Evolutionary conservation across 1,284 basidiomycete genomes (phyloP), one percentile per base, ranked within the genome.

Genomic region (Malassezia pachydermatis): DNA sequence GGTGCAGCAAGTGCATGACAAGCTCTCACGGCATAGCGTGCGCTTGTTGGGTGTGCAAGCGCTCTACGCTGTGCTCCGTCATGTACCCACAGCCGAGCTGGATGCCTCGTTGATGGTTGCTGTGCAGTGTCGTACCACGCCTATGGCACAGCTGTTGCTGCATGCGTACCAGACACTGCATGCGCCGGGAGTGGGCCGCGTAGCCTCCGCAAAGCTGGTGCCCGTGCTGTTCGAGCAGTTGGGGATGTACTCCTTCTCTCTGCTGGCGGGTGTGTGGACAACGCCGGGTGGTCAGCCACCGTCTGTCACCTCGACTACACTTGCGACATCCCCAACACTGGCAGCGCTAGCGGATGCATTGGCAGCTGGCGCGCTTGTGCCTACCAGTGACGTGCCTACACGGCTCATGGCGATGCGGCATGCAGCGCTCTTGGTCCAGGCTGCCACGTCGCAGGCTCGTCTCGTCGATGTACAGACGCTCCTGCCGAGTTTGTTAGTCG

Each of bases 381-480:
- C 77, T 46, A 74, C 90, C 3, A 79, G 79, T 45, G 80, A 84
- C 17, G 82, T 83, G 45, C 76, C 82, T 0, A 75, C 95, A n/a
- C 75, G 82, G 1, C 90, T 96, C 76, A 79, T 96, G 17, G 78
- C 81, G 20, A 24, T 41, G 44, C 39, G 37, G 17, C 45, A 38
- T 16, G 48, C 30, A 4, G 14, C 38, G 39, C 33, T 39, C 28
- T 43, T 45, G 17, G 24, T 41, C 17, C 25, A 19, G 14, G 34
- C 35, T 20, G 42, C 41, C 5, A 30, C 42, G 35, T 10, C 33
- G 42, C 14, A 34, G 14, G 8, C 17, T 11, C 41, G 22, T 13
- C 20, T 38, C 36, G 16, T 33, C 35, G 53, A 28, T 56, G 64
- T 16, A 67, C 69, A 33, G 58, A 70, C 9, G 48, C 67, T 7